A percentile compares a stretch with the other conserved stretches of the same genome.
phyloP scores from a whole-genome alignment of 2,329 filamentous ascomycete species.

The Claviceps monticola region DNA sequence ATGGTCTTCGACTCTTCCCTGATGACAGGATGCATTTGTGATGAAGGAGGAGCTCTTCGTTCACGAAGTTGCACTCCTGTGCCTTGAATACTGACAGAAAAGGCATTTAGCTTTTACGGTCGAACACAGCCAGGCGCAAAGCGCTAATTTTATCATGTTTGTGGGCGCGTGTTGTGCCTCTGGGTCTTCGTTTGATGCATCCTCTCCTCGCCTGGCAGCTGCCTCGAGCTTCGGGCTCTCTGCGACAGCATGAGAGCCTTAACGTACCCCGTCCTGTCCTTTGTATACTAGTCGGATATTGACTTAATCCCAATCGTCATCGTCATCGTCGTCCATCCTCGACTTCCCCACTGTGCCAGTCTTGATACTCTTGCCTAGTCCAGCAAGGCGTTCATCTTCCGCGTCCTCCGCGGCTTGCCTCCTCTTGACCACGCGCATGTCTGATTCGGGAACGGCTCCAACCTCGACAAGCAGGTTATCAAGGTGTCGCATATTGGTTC shows the following conservation, averaged over 20 bases:
- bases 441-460: conserved; percentile 64
- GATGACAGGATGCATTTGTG: background rate
- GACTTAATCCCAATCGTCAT: conserved; percentile 50
- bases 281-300: background rate
- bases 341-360: conserved; percentile 34
- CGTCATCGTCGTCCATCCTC: conserved; percentile 31
- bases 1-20: no score
- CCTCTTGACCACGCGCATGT: conserved; percentile 59
- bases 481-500: conserved; percentile 58
- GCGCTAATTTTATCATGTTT: background rate
- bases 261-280: background rate
- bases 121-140: background rate
- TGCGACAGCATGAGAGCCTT: no score
- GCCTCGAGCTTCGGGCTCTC: background rate
- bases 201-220: background rate
- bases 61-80: background rate
- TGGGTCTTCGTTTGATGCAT: background rate
- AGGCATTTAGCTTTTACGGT: background rate
- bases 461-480: conserved; percentile 72
- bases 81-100: background rate
- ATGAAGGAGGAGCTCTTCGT: background rate
- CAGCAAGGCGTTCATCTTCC: conserved; percentile 38
- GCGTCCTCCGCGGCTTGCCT: conserved; percentile 45
- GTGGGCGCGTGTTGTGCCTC: background rate
- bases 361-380: conserved; percentile 31